These are phyloP conservation scores for Biscogniauxia marginata DNA, from an alignment of 2,329 filamentous ascomycete genomes.

Conservation along the genomic window DNA sequence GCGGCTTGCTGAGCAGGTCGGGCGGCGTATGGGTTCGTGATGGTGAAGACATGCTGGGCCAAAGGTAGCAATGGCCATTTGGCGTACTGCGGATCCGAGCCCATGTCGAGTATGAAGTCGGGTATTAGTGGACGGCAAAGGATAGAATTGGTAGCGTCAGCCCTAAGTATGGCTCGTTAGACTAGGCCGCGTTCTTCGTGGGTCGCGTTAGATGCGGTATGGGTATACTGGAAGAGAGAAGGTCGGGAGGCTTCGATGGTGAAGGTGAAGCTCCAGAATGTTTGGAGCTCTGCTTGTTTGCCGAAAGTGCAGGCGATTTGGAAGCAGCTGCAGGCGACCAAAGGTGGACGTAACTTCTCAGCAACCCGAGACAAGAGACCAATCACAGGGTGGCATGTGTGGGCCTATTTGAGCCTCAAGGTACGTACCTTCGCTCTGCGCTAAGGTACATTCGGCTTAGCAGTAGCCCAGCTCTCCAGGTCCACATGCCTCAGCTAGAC, in stretches of 20 bases:
- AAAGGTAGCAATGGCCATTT: constrained; percentile 81
- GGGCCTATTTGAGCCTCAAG: constrained; percentile 16
- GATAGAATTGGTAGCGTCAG: neutral
- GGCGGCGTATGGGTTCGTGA: constrained; percentile 76
- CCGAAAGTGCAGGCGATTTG: constrained; percentile 2
- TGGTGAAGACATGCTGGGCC: constrained; percentile 81
- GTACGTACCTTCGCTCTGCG: neutral
- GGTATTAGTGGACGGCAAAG: neutral
- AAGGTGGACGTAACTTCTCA: constrained; percentile 25
- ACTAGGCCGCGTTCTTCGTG: neutral
- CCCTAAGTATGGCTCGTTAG: neutral
- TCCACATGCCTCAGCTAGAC: neutral
- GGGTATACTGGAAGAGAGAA: neutral
- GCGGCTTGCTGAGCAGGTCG: constrained; percentile 66
- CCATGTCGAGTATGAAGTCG: constrained; percentile 52
- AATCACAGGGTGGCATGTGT: constrained; percentile 15
- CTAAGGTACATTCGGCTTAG: neutral
- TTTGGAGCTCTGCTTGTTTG: constrained; percentile 6
- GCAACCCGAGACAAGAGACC: constrained; percentile 5
- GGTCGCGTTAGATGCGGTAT: neutral
- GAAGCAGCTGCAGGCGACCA: constrained; percentile 23
- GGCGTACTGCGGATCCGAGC: constrained; percentile 79
- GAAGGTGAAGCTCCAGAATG: neutral
- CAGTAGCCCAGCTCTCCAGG: neutral
- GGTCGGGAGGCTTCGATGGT: neutral